Evolutionary conservation across 306 rosid species (phyloP).

Genomic region (Glycine latifolia): DNA sequence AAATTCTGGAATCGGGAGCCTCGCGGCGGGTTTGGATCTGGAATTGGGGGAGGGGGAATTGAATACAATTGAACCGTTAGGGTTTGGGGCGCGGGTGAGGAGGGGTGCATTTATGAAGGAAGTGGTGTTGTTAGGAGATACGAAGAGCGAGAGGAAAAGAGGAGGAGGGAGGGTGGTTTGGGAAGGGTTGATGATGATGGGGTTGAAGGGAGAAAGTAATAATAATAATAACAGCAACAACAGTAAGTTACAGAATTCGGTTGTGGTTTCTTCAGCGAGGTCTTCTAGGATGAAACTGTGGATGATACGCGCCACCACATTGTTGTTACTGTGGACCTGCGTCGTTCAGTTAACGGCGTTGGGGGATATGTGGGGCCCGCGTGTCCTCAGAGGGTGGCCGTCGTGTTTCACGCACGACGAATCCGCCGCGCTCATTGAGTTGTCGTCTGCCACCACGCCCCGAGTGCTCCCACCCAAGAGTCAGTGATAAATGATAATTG

Average conservation of each 20-base stretch:
- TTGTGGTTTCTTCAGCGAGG: constrained; percentile 57
- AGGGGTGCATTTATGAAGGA: constrained; percentile 50
- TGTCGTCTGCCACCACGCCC: constrained; percentile 52
- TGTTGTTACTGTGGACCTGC: constrained; percentile 88
- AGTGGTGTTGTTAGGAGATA: constrained; percentile 33
- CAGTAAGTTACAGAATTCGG: constrained; percentile 66
- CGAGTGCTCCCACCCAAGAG: constrained; percentile 88
- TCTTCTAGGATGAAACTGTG: constrained; percentile 86
- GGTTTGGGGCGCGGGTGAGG: neutral
- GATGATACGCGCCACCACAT: constrained; percentile 86
- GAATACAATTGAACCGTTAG: constrained; percentile 26
- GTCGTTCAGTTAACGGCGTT: constrained; percentile 88
- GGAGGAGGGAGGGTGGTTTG: constrained; percentile 46
- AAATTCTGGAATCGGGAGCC: neutral
- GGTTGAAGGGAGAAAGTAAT: constrained; percentile 64
- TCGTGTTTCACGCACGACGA: constrained; percentile 76
- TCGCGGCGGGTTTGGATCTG: constrained; percentile 32
- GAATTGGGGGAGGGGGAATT: constrained; percentile 5
- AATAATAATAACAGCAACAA: constrained; percentile 18
- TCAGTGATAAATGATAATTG: constrained; percentile 43
- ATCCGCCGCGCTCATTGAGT: constrained; percentile 56
- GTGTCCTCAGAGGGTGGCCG: constrained; percentile 97
- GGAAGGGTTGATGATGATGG: constrained; percentile 72
- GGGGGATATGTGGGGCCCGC: constrained; percentile 92
- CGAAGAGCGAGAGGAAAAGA: constrained; percentile 54